Conservation (phyloP, 192 early-diverging fungal genomes). For the Funneliformis mosseae region DNA sequence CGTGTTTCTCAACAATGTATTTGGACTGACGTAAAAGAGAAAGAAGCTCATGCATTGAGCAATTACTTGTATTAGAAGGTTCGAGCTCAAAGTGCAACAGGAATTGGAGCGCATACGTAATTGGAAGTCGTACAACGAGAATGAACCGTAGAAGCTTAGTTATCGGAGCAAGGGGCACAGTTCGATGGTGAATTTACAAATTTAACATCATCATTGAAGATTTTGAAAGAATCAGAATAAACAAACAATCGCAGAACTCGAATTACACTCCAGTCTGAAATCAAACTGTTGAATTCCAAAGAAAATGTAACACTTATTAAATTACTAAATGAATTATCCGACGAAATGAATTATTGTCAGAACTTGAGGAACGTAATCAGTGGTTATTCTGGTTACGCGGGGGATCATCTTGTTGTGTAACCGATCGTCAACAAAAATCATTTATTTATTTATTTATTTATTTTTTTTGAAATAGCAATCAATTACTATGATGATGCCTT, state of each 20-base stretch:
- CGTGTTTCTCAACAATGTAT: no score
- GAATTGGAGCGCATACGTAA: neutral
- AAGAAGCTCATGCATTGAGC: neutral
- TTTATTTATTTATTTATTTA: no score
- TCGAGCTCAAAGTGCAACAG: neutral
- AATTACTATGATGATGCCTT: no score
- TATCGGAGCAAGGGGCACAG: neutral
- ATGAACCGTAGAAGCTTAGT: slow-evolving; percentile 1
- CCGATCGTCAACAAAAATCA: no score
- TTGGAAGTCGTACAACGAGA: slow-evolving; percentile 2
- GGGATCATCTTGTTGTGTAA: no score
- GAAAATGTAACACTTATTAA: neutral
- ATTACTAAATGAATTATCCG: neutral
- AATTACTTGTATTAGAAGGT: neutral
- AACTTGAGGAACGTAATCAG: slow-evolving; percentile 16
- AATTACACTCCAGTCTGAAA: neutral
- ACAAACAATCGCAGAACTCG: neutral
- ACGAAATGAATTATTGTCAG: neutral
- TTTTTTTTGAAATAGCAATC: no score
- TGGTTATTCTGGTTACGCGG: no score
- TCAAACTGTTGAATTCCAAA: neutral
- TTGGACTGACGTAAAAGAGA: neutral
- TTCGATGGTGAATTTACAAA: neutral
- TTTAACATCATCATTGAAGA: neutral
- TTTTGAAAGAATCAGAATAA: neutral